Percentiles rank a stretch among this genome's conserved stretches.
Evolutionary conservation across 257 asterid genomes (phyloP).

Genomic region (Nicotiana knightiana): DNA sequence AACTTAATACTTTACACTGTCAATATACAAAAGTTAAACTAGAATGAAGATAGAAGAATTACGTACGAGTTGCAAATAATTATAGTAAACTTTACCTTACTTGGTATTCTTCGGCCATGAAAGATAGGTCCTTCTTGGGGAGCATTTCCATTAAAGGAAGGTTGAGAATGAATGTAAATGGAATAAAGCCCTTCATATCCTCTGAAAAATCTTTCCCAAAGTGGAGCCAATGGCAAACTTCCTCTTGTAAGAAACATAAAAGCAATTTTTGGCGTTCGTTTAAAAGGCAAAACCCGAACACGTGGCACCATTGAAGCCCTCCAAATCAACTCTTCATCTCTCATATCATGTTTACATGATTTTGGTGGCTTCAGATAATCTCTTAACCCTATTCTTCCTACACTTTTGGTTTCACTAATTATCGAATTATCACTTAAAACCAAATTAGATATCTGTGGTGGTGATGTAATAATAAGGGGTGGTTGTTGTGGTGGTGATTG

Average conservation of each 20-base stretch:
- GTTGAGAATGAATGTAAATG: slow-evolving; percentile 63
- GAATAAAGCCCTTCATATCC: slow-evolving; percentile 50
- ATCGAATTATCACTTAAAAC: neutral
- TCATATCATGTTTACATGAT: slow-evolving; percentile 48
- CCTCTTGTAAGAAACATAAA: slow-evolving; percentile 68
- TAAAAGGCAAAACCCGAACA: slow-evolving; percentile 26
- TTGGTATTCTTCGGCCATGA: slow-evolving; percentile 57
- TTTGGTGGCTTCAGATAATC: slow-evolving; percentile 23
- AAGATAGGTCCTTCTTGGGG: slow-evolving; percentile 38
- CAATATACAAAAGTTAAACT: too few species aligned
- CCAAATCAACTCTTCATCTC: slow-evolving; percentile 60
- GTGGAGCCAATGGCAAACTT: slow-evolving; percentile 57
- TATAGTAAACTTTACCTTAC: slow-evolving; percentile 41
- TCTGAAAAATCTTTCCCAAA: slow-evolving; percentile 68
- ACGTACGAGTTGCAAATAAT: neutral
- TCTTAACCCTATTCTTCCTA: slow-evolving; percentile 14
- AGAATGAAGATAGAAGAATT: too few species aligned
- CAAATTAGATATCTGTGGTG: neutral
- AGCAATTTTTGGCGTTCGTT: slow-evolving; percentile 51
- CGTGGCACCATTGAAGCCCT: slow-evolving; percentile 67
- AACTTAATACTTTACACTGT: too few species aligned
- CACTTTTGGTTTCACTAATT: neutral
- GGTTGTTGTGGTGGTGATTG: neutral
- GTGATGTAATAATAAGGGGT: neutral
- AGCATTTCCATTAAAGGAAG: slow-evolving; percentile 28